phyloP scores from a whole-genome alignment of 2,329 filamentous ascomycete genomes.

The Alternaria burnsii region DNA sequence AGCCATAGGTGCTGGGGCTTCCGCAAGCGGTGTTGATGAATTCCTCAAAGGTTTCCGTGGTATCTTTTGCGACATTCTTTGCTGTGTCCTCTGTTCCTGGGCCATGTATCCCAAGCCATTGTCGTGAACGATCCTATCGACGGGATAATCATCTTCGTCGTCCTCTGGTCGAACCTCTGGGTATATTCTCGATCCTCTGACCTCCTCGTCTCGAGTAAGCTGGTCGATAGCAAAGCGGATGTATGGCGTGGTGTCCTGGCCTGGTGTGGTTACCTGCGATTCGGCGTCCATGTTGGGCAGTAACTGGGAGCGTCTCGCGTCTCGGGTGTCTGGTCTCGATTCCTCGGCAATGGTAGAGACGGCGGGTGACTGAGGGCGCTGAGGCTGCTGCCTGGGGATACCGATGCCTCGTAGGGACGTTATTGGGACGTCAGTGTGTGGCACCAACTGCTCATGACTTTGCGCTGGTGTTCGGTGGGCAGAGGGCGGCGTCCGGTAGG shows the following conservation, averaged over 20 bases:
- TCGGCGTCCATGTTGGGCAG: constrained; percentile 42
- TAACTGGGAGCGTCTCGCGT: constrained; percentile 31
- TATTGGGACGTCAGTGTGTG: constrained; percentile 37
- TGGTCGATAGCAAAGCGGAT: constrained; percentile 91
- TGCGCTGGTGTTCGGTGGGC: constrained; percentile 44
- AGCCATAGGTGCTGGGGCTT: constrained; percentile 15
- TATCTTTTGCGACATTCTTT: constrained; percentile 38
- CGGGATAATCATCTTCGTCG: constrained; percentile 57
- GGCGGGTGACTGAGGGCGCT: constrained; percentile 33
- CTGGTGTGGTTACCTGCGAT: constrained; percentile 62
- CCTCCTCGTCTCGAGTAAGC: constrained; percentile 76
- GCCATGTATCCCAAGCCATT: constrained; percentile 50
- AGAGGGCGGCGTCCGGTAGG: constrained; percentile 48
- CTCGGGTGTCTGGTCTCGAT: constrained; percentile 35
- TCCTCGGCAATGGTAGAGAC: constrained; percentile 48
- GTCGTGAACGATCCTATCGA: constrained; percentile 59
- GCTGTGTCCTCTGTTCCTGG: constrained; percentile 42
- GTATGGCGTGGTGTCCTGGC: constrained; percentile 84
- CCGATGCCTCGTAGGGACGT: constrained; percentile 45
- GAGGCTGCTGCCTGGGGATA: constrained; percentile 41
- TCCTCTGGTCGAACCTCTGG: constrained; percentile 35
- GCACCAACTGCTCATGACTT: constrained; percentile 50
- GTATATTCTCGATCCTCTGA: constrained; percentile 63
- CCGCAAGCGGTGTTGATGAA: constrained; percentile 15
- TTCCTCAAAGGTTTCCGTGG: constrained; percentile 30